phyloP scores from a whole-genome alignment of 768 basidiomycete genomes.

The Lepiota brunneoincarnata region DNA sequence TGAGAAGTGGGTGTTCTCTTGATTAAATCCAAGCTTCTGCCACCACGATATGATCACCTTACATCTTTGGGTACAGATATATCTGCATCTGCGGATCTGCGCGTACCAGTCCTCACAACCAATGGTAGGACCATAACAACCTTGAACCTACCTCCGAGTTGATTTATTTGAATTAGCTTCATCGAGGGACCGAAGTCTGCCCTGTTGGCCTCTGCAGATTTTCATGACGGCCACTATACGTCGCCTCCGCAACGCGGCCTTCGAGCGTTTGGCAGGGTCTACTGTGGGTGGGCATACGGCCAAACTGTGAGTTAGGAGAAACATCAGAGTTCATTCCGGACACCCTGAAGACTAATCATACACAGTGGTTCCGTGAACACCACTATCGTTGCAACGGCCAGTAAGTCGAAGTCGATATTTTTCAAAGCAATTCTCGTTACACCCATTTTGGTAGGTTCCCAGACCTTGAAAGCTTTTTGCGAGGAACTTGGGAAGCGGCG shows the following conservation, averaged over 20 bases:
- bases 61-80: constrained; percentile 32
- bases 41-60: neutral
- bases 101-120: constrained; percentile 52
- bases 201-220: constrained; percentile 51
- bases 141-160: neutral
- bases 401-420: constrained; percentile 20
- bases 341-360: neutral
- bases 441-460: constrained; percentile 32
- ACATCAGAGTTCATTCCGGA: neutral
- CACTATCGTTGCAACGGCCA: constrained; percentile 38
- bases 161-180: constrained; percentile 35
- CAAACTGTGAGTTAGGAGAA: constrained; percentile 38
- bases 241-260: constrained; percentile 44
- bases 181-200: constrained; percentile 59
- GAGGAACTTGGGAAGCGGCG: constrained; percentile 49
- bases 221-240: constrained; percentile 51
- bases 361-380: constrained; percentile 54
- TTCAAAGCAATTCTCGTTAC: neutral
- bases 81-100: constrained; percentile 52
- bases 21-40: constrained; percentile 21
- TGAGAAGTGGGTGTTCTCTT: constrained; percentile 33
- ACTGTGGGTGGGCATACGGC: constrained; percentile 59
- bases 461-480: constrained; percentile 46
- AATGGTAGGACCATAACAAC: constrained; percentile 35
- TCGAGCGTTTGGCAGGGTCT: constrained; percentile 54